phyloP scores from a whole-genome alignment of 2,329 filamentous ascomycete genomes.

The Phoma sp. region DNA sequence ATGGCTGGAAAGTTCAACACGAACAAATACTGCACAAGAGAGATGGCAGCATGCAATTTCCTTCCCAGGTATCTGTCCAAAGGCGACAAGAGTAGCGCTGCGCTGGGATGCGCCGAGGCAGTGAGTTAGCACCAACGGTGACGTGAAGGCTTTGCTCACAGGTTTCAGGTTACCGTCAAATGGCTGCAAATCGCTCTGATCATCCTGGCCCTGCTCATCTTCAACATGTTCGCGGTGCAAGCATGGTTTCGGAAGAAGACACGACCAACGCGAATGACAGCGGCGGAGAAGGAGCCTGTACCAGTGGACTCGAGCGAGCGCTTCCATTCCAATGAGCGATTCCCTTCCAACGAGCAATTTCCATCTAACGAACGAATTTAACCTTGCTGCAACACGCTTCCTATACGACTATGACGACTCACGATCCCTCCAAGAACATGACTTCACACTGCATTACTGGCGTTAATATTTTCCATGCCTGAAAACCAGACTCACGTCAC shows the following conservation, averaged over 20 bases:
- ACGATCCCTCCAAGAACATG: neutral
- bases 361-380: neutral
- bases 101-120: slow-evolving; percentile 34
- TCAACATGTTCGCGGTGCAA: slow-evolving; percentile 34
- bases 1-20: slow-evolving; percentile 33
- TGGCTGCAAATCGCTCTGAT: slow-evolving; percentile 40
- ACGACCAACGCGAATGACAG: slow-evolving; percentile 9
- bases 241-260: slow-evolving; percentile 33
- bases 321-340: slow-evolving; percentile 3
- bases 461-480: neutral
- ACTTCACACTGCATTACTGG: slow-evolving; percentile 4
- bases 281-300: slow-evolving; percentile 12
- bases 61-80: slow-evolving; percentile 22
- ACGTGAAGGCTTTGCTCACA: neutral
- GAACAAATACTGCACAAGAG: slow-evolving; percentile 39
- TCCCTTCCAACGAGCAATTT: slow-evolving; percentile 4
- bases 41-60: slow-evolving; percentile 38
- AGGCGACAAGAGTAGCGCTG: slow-evolving; percentile 19
- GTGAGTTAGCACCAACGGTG: slow-evolving; percentile 23
- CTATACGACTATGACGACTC: slow-evolving; percentile 8
- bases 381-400: neutral
- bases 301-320: slow-evolving; percentile 5
- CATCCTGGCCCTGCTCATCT: slow-evolving; percentile 24
- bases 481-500: neutral
- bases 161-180: slow-evolving; percentile 34